phyloP scores from a whole-genome alignment of 75 land plant genomes.

The Picea sitchensis region DNA sequence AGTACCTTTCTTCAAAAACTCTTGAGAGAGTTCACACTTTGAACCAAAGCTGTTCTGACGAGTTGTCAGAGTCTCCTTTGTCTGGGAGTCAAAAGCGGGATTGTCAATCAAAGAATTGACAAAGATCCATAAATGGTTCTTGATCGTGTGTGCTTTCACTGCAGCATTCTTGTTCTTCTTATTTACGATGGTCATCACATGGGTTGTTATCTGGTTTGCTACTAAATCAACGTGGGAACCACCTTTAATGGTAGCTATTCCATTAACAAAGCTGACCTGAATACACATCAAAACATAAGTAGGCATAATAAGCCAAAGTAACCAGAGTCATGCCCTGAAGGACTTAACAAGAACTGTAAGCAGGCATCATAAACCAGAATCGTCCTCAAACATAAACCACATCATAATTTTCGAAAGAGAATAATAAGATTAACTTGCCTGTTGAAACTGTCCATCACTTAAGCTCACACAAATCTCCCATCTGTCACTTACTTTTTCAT shows the following conservation, averaged over 20 bases:
- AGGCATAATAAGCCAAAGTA: too few species aligned
- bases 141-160: slow-evolving; percentile 77
- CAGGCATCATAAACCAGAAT: background rate
- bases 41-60: slow-evolving; percentile 93
- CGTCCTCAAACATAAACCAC: too few species aligned
- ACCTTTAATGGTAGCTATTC: slow-evolving; percentile 90
- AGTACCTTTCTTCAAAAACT: slow-evolving; percentile 85
- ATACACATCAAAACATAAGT: background rate
- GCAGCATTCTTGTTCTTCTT: slow-evolving; percentile 92
- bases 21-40: slow-evolving; percentile 70
- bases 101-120: slow-evolving; percentile 98
- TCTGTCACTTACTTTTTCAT: slow-evolving; percentile 73
- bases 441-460: slow-evolving; percentile 98
- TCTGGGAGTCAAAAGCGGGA: slow-evolving; percentile 99
- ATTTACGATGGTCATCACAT: slow-evolving; percentile 62
- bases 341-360: too few species aligned
- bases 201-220: slow-evolving; percentile 71
- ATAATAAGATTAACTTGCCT: slow-evolving; percentile 40
- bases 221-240: slow-evolving; percentile 92
- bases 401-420: background rate
- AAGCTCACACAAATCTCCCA: slow-evolving; percentile 90
- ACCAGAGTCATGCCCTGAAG: too few species aligned
- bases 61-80: slow-evolving; percentile 94
- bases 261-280: slow-evolving; percentile 98
- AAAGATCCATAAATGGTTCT: slow-evolving; percentile 94